Percentiles rank a stretch among this genome's conserved stretches.
Conservation (phyloP, 139 green algal genomes). For the Deuterostichococcus epilithicus region DNA sequence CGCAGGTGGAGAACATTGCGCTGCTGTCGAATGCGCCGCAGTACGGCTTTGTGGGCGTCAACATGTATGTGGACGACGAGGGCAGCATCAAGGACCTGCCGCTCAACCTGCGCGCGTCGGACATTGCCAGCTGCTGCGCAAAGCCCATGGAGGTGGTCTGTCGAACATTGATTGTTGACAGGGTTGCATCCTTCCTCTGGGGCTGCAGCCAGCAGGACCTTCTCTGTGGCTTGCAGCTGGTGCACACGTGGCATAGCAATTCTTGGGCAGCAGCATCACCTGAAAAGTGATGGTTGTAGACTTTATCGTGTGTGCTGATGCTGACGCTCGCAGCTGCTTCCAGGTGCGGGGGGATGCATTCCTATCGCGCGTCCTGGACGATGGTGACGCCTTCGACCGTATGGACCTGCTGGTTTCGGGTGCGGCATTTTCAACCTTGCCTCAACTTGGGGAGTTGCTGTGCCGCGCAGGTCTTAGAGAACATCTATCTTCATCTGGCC, state of each 20-base stretch:
- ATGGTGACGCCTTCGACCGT: conserved; percentile 77
- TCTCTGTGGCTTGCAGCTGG: too few species aligned
- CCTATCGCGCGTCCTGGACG: conserved; percentile 72
- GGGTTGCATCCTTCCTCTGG: too few species aligned
- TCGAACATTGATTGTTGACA: too few species aligned
- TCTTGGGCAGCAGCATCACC: too few species aligned
- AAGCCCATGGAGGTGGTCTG: conserved; percentile 54
- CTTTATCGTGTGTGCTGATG: too few species aligned
- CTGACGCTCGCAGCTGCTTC: not conserved
- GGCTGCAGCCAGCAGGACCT: too few species aligned
- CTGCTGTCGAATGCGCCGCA: conserved; percentile 68
- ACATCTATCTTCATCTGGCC: too few species aligned
- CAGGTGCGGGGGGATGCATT: conserved; percentile 85
- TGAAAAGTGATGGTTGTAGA: too few species aligned
- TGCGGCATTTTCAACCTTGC: too few species aligned
- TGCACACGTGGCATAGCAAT: too few species aligned
- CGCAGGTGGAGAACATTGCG: conserved; percentile 71
- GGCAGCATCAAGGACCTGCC: conserved; percentile 55
- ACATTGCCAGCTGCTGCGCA: conserved; percentile 65
- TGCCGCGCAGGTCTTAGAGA: too few species aligned
- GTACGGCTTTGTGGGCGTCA: conserved; percentile 57
- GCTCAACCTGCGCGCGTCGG: conserved; percentile 64
- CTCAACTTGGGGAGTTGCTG: too few species aligned
- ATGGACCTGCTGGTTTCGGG: conserved; percentile 51
- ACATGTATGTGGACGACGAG: conserved; percentile 86